These are phyloP conservation scores for Neofusicoccum cordaticola DNA, from an alignment of 2,329 filamentous ascomycete genomes.

Conservation along the genomic window DNA sequence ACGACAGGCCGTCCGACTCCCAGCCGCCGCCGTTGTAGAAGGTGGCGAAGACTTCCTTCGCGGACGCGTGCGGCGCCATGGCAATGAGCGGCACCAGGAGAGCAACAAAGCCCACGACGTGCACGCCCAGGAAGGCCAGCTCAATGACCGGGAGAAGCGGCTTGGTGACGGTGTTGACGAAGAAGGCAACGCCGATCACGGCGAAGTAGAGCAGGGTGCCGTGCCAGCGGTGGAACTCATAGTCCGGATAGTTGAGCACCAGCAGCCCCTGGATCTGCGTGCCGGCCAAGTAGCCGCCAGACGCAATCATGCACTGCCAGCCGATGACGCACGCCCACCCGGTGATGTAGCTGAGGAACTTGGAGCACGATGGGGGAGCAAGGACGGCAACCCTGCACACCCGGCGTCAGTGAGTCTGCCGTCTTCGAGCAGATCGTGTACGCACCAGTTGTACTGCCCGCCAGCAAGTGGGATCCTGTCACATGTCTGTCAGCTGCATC, in stretches of 20 bases:
- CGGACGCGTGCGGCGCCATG: constrained; percentile 40
- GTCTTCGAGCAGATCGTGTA: constrained; percentile 4
- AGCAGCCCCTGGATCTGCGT: constrained; percentile 31
- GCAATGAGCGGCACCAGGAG: constrained; percentile 49
- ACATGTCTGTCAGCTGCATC: background rate
- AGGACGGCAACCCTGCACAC: constrained; percentile 36
- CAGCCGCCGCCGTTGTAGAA: constrained; percentile 50
- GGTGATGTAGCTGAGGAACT: constrained; percentile 46
- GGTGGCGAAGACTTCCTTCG: constrained; percentile 45
- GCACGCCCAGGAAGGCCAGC: constrained; percentile 48
- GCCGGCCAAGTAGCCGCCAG: constrained; percentile 27
- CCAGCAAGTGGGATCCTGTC: constrained; percentile 22
- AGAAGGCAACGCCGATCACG: constrained; percentile 37
- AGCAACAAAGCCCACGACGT: constrained; percentile 53
- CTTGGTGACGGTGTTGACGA: constrained; percentile 45
- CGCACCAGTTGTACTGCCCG: constrained; percentile 34
- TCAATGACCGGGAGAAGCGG: constrained; percentile 48
- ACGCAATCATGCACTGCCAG: constrained; percentile 38
- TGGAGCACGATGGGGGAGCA: constrained; percentile 41
- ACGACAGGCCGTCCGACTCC: constrained; percentile 44
- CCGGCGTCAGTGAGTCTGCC: constrained; percentile 21
- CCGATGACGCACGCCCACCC: constrained; percentile 44
- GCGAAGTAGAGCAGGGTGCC: constrained; percentile 49
- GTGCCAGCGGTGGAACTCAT: constrained; percentile 46
- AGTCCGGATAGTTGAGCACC: constrained; percentile 38